Conservation (phyloP, 768 basidiomycete species). For the Psilocybe tampanensis region DNA sequence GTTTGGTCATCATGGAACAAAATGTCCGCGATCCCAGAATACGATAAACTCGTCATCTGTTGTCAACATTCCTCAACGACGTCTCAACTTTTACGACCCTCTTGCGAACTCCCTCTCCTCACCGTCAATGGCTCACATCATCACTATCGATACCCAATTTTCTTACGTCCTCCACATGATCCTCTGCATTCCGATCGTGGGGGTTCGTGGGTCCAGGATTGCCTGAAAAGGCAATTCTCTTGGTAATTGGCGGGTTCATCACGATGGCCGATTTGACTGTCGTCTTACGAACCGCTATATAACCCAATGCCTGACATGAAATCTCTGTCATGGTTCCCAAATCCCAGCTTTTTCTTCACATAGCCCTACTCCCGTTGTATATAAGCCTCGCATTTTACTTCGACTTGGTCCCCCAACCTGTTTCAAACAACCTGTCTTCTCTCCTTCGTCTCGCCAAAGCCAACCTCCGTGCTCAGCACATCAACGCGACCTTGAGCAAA, state of each 20-base stretch:
- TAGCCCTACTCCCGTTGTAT: slow-evolving; percentile 41
- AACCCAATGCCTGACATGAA: slow-evolving; percentile 6
- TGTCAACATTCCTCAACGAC: too few species aligned
- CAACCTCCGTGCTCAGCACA: slow-evolving; percentile 31
- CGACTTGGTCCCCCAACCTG: slow-evolving; percentile 29
- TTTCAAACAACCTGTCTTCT: slow-evolving; percentile 38
- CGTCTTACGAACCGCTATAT: slow-evolving; percentile 14
- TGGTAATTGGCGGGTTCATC: slow-evolving; percentile 13
- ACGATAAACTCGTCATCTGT: not conserved
- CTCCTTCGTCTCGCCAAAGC: slow-evolving; percentile 38
- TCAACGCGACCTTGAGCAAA: slow-evolving; percentile 11
- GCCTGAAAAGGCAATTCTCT: slow-evolving; percentile 15
- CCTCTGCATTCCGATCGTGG: not conserved
- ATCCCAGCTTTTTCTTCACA: slow-evolving; percentile 35
- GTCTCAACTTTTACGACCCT: too few species aligned
- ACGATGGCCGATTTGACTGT: slow-evolving; percentile 9
- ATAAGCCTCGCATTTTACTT: slow-evolving; percentile 41
- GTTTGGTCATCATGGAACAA: slow-evolving; percentile 24
- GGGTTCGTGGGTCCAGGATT: slow-evolving; percentile 12
- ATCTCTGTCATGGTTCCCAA: slow-evolving; percentile 37
- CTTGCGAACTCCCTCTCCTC: too few species aligned
- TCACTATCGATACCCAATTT: not conserved
- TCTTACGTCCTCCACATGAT: not conserved
- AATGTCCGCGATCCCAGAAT: slow-evolving; percentile 26
- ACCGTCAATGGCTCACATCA: too few species aligned